These are phyloP conservation scores for Gaeumannomyces tritici DNA, from an alignment of 2,329 filamentous ascomycete genomes.

Conservation along the genomic window DNA sequence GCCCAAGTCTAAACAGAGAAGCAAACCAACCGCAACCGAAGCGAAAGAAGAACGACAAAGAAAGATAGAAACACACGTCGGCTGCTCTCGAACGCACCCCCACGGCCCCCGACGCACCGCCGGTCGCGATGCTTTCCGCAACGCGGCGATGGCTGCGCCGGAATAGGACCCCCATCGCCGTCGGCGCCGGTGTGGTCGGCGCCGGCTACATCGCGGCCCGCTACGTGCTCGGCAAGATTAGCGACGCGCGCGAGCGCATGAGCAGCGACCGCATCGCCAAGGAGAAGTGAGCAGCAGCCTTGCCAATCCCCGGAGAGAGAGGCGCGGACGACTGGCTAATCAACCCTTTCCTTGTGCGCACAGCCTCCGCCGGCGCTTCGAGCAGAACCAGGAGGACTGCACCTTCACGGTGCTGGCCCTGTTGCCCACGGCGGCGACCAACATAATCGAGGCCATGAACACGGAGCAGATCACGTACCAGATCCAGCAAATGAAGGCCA, in stretches of 20 bases:
- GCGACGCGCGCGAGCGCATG: slow-evolving; percentile 91
- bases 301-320: background rate
- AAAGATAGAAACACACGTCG: background rate
- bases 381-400: slow-evolving; percentile 98
- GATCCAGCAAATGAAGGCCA: slow-evolving; percentile 79
- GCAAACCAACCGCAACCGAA: background rate
- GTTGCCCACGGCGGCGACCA: slow-evolving; percentile 81
- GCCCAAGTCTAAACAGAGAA: background rate
- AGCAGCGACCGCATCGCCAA: slow-evolving; percentile 90
- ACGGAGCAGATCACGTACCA: slow-evolving; percentile 91
- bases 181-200: slow-evolving; percentile 80
- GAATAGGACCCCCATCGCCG: slow-evolving; percentile 81
- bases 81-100: background rate
- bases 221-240: slow-evolving; percentile 85
- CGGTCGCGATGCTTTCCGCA: slow-evolving; percentile 48
- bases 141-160: slow-evolving; percentile 86
- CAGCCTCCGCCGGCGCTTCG: slow-evolving; percentile 88
- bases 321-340: background rate
- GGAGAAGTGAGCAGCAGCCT: slow-evolving; percentile 64
- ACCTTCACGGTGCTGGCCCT: slow-evolving; percentile 96
- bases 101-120: background rate
- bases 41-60: background rate
- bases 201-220: slow-evolving; percentile 87
- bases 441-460: slow-evolving; percentile 77
- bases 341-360: background rate